Base-by-base conservation (phyloP, 352 stramenopile genomes). In the Pythium myriotylum region DNA sequence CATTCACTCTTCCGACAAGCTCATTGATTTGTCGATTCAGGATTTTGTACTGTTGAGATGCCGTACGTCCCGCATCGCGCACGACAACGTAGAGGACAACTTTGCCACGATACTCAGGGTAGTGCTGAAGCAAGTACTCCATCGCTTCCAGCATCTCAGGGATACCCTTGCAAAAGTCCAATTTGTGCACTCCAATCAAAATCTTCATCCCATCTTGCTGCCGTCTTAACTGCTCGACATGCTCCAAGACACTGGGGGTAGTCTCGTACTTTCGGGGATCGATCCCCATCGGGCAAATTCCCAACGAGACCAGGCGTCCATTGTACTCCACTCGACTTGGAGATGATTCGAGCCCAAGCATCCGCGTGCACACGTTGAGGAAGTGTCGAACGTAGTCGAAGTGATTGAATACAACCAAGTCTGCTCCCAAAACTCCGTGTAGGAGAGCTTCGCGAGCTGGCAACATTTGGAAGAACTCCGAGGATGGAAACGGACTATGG, bases 31-130 rank as follows among this genome's bases (percentile, higher is more conserved):
- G 86, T 2, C 88, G 85, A 53, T 80, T 92, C 39, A 89, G 79
- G 77, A 89, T 95, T 68, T 79, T 76, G 78, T 89, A 94, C 68
- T 84, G 85, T 57, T 74, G 55, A 3, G 83, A 88, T 5, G 81
- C 70, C 12, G 79, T 90, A 14, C 83, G 79, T 3, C 83, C 83
- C 10, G 68, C 69, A 37, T 92, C 83, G 0, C 83, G 79, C 23
- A 97, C 96, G n/a, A 99, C 94, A 2, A 91, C 95, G 52, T 98
- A 97, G 52, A 98, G 78, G 24, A 98, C 89, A 0, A 98, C 76
- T 40, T 97, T 96, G 27, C 96, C 92, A 49, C 97, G 95, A 23
- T 96, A 97, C 45, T 96, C 86, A 57, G 89, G 89, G 55, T 97
- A 94, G 43, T 93, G 74, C 59, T 89, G 84, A 27, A 97, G 68